phyloP scores from a whole-genome alignment of 2,329 filamentous ascomycete species.

The Massarina eburnea region DNA sequence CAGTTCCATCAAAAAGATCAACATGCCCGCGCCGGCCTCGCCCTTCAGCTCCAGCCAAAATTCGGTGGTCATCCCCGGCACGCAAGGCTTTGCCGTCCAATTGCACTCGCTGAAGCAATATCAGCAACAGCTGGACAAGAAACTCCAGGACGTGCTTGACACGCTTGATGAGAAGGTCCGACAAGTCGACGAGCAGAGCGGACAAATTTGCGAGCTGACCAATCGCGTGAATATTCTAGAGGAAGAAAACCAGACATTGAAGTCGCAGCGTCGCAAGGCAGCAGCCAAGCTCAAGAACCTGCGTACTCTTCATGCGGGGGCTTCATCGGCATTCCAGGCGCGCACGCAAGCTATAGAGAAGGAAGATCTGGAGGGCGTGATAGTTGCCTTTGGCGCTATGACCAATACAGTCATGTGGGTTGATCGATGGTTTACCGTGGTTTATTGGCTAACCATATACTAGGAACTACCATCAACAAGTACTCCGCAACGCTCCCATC shows the following conservation, averaged over 20 bases:
- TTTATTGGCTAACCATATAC: no score
- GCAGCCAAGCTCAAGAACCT: conserved; percentile 19
- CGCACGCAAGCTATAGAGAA: no score
- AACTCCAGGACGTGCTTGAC: conserved; percentile 8
- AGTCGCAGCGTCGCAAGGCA: conserved; percentile 17
- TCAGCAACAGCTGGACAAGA: conserved; percentile 12
- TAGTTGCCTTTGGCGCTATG: no score
- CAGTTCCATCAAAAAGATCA: no score
- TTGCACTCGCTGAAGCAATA: conserved; percentile 13
- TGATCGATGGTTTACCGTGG: no score
- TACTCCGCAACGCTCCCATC: no score
- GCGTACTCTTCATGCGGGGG: no score
- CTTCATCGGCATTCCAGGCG: no score
- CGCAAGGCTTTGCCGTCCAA: conserved; percentile 19
- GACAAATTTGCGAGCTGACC: conserved; percentile 5
- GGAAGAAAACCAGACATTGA: not conserved
- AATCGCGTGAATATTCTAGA: conserved; percentile 15
- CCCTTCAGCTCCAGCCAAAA: not conserved
- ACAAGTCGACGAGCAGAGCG: no score
- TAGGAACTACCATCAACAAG: no score
- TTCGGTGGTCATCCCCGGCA: conserved; percentile 7
- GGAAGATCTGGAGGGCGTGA: no score
- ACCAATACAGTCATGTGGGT: no score
- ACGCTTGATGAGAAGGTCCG: conserved; percentile 9
- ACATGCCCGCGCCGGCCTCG: not conserved